Evolutionary conservation across 2,329 filamentous ascomycete species (phyloP).

Genomic region (Drechslera avenae): DNA sequence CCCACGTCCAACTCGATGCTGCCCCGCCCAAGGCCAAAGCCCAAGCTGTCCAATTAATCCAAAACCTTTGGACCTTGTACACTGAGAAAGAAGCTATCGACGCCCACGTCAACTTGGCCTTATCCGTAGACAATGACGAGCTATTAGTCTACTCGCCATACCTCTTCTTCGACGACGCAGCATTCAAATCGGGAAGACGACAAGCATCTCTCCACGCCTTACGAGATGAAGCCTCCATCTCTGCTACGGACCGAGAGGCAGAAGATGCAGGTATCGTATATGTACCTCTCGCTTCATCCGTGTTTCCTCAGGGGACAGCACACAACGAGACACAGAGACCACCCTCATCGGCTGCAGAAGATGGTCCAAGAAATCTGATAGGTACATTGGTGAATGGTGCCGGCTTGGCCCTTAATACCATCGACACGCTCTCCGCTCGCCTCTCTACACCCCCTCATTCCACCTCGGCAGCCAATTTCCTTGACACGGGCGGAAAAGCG

Average conservation of each 20-base stretch:
- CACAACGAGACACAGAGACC: conserved; percentile 10
- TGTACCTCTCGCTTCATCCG: conserved; percentile 59
- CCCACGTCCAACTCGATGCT: conserved; percentile 60
- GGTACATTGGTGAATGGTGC: conserved; percentile 89
- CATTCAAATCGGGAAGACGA: conserved; percentile 65
- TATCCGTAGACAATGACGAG: conserved; percentile 44
- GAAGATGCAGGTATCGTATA: conserved; percentile 79
- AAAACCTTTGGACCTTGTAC: conserved; percentile 64
- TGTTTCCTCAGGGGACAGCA: neutral
- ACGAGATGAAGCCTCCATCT: conserved; percentile 58
- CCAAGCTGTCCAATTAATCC: conserved; percentile 57
- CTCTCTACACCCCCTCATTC: conserved; percentile 56
- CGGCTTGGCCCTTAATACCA: conserved; percentile 88
- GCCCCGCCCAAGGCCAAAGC: conserved; percentile 51
- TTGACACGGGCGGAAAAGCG: conserved; percentile 89
- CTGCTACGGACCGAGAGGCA: conserved; percentile 64
- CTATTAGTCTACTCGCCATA: conserved; percentile 60
- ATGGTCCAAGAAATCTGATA: conserved; percentile 62
- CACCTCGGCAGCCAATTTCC: conserved; percentile 69
- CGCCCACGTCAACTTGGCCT: conserved; percentile 57
- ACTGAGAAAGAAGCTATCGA: conserved; percentile 68
- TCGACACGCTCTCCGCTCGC: conserved; percentile 72
- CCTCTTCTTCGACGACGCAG: conserved; percentile 73
- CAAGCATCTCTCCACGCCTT: conserved; percentile 65
- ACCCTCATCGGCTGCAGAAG: conserved; percentile 9